These are phyloP conservation scores for Ogataea pignaliae DNA, from an alignment of 805 yeast species.

Conservation along the genomic window DNA sequence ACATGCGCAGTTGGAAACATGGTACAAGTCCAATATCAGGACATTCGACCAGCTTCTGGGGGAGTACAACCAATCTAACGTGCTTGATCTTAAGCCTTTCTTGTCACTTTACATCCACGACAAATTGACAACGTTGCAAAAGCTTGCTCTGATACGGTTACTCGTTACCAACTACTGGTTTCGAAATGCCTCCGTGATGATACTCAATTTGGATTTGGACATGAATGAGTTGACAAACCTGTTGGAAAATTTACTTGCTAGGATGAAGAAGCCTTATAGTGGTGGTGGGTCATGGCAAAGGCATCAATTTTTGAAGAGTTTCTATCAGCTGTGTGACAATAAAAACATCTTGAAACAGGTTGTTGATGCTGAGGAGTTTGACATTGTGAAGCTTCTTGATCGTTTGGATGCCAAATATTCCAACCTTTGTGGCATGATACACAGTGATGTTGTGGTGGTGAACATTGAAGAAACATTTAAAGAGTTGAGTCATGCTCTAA, in stretches of 20 bases:
- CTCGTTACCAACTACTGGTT: constrained; percentile 10
- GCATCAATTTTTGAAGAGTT: constrained; percentile 9
- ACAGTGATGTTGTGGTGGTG: too few relatives aligned
- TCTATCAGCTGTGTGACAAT: constrained; percentile 1
- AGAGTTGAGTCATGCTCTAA: too few relatives aligned
- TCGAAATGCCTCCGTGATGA: constrained; percentile 7
- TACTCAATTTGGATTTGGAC: constrained; percentile 2
- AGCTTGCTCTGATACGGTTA: constrained; percentile 1
- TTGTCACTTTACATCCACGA: not conserved
- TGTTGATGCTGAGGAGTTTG: not conserved
- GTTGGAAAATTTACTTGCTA: constrained; percentile 3
- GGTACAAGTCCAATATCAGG: too few relatives aligned
- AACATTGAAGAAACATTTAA: too few relatives aligned
- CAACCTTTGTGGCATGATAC: too few relatives aligned
- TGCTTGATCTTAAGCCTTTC: not conserved
- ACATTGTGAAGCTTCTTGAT: not conserved
- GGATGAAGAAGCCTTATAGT: not conserved
- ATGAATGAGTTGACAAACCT: constrained; percentile 5
- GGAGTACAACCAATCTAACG: not conserved
- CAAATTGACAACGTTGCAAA: not conserved
- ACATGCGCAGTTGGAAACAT: too few relatives aligned
- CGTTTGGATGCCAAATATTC: too few relatives aligned
- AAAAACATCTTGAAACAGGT: constrained; percentile 7
- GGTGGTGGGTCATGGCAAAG: constrained; percentile 6
- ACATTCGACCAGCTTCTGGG: not conserved